Percentiles rank a stretch among this genome's conserved stretches.
phyloP scores from a whole-genome alignment of 139 green algal genomes.

The Pseudopediastrum boryanum region DNA sequence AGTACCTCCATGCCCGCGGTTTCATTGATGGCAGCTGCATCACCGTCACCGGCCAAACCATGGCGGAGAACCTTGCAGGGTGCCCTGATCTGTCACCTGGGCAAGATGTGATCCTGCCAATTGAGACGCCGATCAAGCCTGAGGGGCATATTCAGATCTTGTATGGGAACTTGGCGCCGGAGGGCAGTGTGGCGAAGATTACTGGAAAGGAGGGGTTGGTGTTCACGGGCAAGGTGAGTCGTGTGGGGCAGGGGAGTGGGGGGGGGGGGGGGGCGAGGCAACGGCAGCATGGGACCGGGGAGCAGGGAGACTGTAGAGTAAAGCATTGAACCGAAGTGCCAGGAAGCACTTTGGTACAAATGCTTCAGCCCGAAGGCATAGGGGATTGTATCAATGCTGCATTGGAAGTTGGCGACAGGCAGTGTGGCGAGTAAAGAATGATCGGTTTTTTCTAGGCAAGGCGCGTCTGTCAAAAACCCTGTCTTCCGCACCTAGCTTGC shows the following conservation, averaged over 20 bases:
- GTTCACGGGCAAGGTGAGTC: constrained; percentile 58
- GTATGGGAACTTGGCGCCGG: constrained; percentile 95
- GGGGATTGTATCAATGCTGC: no score
- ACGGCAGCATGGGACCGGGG: not conserved
- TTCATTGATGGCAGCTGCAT: constrained; percentile 90
- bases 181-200: constrained; percentile 98
- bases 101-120: constrained; percentile 89
- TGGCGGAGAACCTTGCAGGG: constrained; percentile 91
- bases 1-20: constrained; percentile 92
- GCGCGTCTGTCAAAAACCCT: no score
- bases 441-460: no score
- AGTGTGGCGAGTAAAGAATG: no score
- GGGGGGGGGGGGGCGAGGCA: not conserved
- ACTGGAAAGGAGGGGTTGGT: constrained; percentile 88
- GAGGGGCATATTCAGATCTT: constrained; percentile 81
- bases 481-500: no score
- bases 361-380: no score
- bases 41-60: constrained; percentile 92
- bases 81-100: constrained; percentile 84
- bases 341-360: no score
- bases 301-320: no score
- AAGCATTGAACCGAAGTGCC: no score
- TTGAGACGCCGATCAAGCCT: constrained; percentile 91
- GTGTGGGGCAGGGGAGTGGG: not conserved
- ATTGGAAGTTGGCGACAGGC: no score